A percentile compares a stretch with the other conserved stretches of the same genome.
phyloP scores from a whole-genome alignment of 805 yeast species.

The Metschnikowia aberdeeniae region DNA sequence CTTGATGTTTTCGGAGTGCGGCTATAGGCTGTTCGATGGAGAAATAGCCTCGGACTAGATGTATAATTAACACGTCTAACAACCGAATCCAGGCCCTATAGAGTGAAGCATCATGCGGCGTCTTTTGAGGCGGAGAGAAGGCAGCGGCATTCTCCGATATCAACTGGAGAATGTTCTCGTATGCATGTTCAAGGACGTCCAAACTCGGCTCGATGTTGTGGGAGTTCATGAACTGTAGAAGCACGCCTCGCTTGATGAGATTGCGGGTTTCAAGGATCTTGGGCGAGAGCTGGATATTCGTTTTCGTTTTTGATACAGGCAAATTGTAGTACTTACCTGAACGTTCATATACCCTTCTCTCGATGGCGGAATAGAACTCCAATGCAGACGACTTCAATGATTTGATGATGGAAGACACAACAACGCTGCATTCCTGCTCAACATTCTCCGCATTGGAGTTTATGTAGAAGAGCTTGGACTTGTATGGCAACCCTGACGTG shows the following conservation, averaged over 20 bases:
- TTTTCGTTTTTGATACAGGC: slow-evolving; percentile 25
- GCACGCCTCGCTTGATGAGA: slow-evolving; percentile 32
- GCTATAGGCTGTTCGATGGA: slow-evolving; percentile 53
- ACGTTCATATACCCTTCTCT: slow-evolving; percentile 31
- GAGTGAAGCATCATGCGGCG: slow-evolving; percentile 28
- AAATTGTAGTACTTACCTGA: slow-evolving; percentile 34
- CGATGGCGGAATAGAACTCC: slow-evolving; percentile 34
- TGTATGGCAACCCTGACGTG: slow-evolving; percentile 27
- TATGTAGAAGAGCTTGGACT: slow-evolving; percentile 27
- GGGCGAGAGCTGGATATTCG: slow-evolving; percentile 32
- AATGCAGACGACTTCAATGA: slow-evolving; percentile 25
- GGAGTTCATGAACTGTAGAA: slow-evolving; percentile 30
- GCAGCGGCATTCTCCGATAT: slow-evolving; percentile 15
- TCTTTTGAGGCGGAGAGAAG: slow-evolving; percentile 9
- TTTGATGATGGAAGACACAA: slow-evolving; percentile 29
- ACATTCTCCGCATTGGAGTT: slow-evolving; percentile 10
- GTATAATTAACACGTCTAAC: slow-evolving; percentile 59
- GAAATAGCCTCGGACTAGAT: slow-evolving; percentile 57
- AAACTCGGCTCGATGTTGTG: slow-evolving; percentile 31
- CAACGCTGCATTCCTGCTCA: slow-evolving; percentile 26
- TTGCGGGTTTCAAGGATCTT: slow-evolving; percentile 36
- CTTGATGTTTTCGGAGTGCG: slow-evolving; percentile 60
- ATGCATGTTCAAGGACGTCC: slow-evolving; percentile 29
- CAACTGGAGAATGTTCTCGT: slow-evolving; percentile 28
- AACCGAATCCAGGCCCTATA: slow-evolving; percentile 39